A percentile compares a stretch with the other conserved stretches of the same genome.
These are phyloP conservation scores for Protomyces macrosporus DNA, from an alignment of 1,139 yeast species.

Conservation along the genomic window DNA sequence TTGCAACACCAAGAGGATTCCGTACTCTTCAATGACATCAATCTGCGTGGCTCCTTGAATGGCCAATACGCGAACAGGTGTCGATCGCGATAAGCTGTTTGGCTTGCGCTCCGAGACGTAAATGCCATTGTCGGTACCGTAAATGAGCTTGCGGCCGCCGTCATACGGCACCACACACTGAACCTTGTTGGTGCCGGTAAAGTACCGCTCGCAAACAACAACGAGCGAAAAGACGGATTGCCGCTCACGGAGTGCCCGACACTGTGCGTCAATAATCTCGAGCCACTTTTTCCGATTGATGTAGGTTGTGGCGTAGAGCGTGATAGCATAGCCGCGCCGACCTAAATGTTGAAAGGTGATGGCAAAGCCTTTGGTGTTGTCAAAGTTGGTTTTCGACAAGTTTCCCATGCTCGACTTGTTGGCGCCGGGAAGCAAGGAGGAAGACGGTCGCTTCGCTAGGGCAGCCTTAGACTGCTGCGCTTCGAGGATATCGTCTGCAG, in stretches of 20 bases:
- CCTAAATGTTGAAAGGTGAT: conserved; percentile 53
- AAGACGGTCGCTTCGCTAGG: conserved; percentile 43
- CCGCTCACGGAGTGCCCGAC: conserved; percentile 60
- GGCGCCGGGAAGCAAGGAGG: conserved; percentile 43
- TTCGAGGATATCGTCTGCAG: conserved; percentile 65
- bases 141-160: conserved; percentile 84
- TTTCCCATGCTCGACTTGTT: conserved; percentile 21
- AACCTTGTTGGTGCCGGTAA: conserved; percentile 67
- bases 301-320: conserved; percentile 58
- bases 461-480: conserved; percentile 33
- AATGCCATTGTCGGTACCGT: conserved; percentile 89
- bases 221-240: conserved; percentile 77
- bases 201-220: conserved; percentile 67
- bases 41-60: conserved; percentile 78
- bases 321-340: conserved; percentile 60
- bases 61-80: conserved; percentile 71
- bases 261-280: conserved; percentile 75
- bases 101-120: conserved; percentile 60
- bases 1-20: conserved; percentile 70
- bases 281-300: conserved; percentile 75
- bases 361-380: conserved; percentile 40
- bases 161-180: conserved; percentile 86
- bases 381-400: conserved; percentile 29
- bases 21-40: conserved; percentile 88
- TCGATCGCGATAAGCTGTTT: conserved; percentile 51